Base-by-base conservation (phyloP, 352 stramenopile species). In the Phytophthora nicotianae region DNA sequence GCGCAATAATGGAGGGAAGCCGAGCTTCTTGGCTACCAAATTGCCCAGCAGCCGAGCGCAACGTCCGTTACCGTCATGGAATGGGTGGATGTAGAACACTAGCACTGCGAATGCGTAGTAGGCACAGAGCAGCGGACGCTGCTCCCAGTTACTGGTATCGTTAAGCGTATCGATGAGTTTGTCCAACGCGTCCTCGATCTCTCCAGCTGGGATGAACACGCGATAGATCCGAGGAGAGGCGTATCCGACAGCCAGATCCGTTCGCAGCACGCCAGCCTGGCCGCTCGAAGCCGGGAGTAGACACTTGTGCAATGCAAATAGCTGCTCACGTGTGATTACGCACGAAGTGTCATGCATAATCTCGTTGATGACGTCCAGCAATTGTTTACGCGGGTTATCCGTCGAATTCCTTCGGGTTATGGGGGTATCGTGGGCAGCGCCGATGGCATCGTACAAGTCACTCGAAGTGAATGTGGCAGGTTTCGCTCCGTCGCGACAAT, bases 11-110 rank as follows among this genome's bases (percentile, higher is more conserved):
- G 70, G 38, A 0, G 84, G 84, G 42, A 81, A 95, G 1, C 81
- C 83, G 1, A 85, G 52, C 47, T 95, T 93, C 53, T 86, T 87
- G 2, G 83, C 80, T 21, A 95, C 67, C 32, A 95, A 52, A 46
- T 95, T 95, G 17, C 83, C 78, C 9, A 93, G 41, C 32, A 95
- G 50, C 3, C 86, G 75, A 21, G 82, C 86, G n/a, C 80, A 90
- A 5, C 85, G 83, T 27, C 86, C 86, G 38, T 95, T 95, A 40
- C 83, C 86, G 52, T 95, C 86, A 58, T 93, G 79, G 62, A 93
- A 93, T n/a, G 85, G 85, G 46, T 94, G 85, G 47, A 94, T 91
- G 58, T 79, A 94, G 59, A 92, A 94, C 43, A 92, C 85, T 2
- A 94, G 69, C 24, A 89, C 80, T 10, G 83, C 79, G 35, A 91